Conservation (phyloP, 164 flowering plant species). For the Protea cynaroides region DNA sequence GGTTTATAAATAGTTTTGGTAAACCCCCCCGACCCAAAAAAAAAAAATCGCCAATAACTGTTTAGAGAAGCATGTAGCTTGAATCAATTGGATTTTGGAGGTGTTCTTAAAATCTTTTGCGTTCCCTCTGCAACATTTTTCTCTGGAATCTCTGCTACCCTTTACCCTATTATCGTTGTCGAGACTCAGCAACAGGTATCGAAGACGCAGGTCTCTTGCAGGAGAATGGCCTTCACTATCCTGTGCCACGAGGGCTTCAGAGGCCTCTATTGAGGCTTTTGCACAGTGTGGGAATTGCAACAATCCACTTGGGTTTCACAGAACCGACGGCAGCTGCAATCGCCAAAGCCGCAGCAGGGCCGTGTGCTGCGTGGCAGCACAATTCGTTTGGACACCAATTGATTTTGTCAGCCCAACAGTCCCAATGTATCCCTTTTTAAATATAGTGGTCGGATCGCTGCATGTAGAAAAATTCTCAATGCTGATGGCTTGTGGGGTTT, state of each 20-base stretch:
- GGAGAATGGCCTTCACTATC: constrained; percentile 35
- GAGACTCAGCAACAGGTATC: constrained; percentile 63
- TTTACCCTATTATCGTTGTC: constrained; percentile 59
- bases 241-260: constrained; percentile 49
- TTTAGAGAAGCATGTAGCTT: too few relatives aligned
- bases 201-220: constrained; percentile 31
- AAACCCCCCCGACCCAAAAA: too few relatives aligned
- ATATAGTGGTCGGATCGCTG: constrained; percentile 66
- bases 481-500: constrained; percentile 59
- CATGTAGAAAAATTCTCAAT: constrained; percentile 47
- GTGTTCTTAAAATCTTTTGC: too few relatives aligned
- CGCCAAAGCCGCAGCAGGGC: constrained; percentile 73
- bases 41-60: too few relatives aligned
- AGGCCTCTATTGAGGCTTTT: constrained; percentile 74
- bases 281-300: constrained; percentile 52
- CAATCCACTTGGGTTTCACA: constrained; percentile 43
- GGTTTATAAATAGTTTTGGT: too few relatives aligned
- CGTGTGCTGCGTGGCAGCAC: constrained; percentile 83
- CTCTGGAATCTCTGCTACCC: constrained; percentile 52
- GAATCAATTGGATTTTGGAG: too few relatives aligned
- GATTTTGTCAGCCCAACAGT: constrained; percentile 55
- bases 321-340: constrained; percentile 57
- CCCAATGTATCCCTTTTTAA: constrained; percentile 7
- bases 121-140: constrained; percentile 2
- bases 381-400: constrained; percentile 79